These are phyloP conservation scores for Penicillium freii DNA, from an alignment of 2,329 filamentous ascomycete genomes.

Conservation along the genomic window DNA sequence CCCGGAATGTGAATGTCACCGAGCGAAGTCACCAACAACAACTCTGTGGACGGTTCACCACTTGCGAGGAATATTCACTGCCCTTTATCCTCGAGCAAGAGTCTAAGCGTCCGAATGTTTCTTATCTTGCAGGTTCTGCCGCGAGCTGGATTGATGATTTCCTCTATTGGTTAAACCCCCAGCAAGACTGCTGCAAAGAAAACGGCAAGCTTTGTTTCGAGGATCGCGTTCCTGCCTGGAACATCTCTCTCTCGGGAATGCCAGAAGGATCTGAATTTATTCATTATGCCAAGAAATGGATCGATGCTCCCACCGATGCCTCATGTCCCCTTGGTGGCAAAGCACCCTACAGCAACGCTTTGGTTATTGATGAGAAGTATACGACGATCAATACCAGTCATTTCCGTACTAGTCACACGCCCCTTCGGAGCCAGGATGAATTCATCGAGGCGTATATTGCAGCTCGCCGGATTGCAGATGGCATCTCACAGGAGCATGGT, in stretches of 20 bases:
- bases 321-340: constrained; percentile 85
- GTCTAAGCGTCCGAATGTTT: constrained; percentile 81
- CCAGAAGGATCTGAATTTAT: constrained; percentile 90
- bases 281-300: constrained; percentile 78
- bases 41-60: constrained; percentile 85
- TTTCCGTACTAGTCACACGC: constrained; percentile 87
- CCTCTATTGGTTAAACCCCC: constrained; percentile 92
- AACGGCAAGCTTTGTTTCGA: constrained; percentile 73
- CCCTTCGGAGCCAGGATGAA: constrained; percentile 81
- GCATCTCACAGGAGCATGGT: constrained; percentile 68
- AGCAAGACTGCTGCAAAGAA: constrained; percentile 73
- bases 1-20: constrained; percentile 75
- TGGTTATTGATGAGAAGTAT: constrained; percentile 70
- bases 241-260: constrained; percentile 85
- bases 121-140: constrained; percentile 81
- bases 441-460: constrained; percentile 90
- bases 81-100: constrained; percentile 92
- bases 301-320: constrained; percentile 73
- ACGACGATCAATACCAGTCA: constrained; percentile 76
- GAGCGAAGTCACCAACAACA: constrained; percentile 74
- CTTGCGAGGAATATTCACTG: constrained; percentile 79
- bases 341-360: constrained; percentile 79
- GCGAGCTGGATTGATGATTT: constrained; percentile 98
- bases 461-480: constrained; percentile 79
- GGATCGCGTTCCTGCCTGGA: constrained; percentile 76